phyloP scores from a whole-genome alignment of 1,284 basidiomycete genomes.

The Wolfiporia cocos region DNA sequence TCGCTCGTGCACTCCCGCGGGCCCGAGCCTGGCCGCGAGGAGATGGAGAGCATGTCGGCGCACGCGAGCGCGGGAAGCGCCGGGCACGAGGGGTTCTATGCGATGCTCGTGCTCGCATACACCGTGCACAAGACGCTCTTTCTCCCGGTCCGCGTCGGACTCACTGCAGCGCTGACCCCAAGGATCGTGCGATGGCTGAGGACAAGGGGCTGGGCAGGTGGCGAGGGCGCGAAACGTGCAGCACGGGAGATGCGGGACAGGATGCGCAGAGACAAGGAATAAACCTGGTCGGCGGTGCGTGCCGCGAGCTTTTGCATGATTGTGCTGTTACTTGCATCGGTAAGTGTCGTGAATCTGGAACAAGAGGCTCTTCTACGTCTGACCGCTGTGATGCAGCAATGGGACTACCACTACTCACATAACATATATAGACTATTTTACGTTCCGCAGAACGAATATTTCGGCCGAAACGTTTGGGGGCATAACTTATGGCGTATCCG shows the following conservation, averaged over 20 bases:
- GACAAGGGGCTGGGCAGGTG: slow-evolving; percentile 69
- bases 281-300: no score
- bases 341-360: no score
- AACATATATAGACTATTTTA: no score
- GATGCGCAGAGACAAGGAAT: slow-evolving; percentile 27
- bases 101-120: slow-evolving; percentile 90
- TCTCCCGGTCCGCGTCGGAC: slow-evolving; percentile 83
- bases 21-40: slow-evolving; percentile 59
- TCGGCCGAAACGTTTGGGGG: no score
- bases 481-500: no score
- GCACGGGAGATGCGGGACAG: slow-evolving; percentile 58
- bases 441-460: no score
- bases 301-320: no score
- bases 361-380: no score
- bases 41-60: slow-evolving; percentile 34
- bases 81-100: slow-evolving; percentile 76
- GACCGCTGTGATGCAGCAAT: no score
- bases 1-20: slow-evolving; percentile 42
- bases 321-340: no score
- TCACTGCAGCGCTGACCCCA: slow-evolving; percentile 88
- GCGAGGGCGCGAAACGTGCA: slow-evolving; percentile 60
- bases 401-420: no score
- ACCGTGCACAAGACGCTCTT: slow-evolving; percentile 95
- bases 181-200: slow-evolving; percentile 77
- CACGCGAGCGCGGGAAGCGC: slow-evolving; percentile 16